Percentiles rank a stretch among this genome's conserved stretches.
Conservation (phyloP, 768 basidiomycete species). For the Zangia roseola region DNA sequence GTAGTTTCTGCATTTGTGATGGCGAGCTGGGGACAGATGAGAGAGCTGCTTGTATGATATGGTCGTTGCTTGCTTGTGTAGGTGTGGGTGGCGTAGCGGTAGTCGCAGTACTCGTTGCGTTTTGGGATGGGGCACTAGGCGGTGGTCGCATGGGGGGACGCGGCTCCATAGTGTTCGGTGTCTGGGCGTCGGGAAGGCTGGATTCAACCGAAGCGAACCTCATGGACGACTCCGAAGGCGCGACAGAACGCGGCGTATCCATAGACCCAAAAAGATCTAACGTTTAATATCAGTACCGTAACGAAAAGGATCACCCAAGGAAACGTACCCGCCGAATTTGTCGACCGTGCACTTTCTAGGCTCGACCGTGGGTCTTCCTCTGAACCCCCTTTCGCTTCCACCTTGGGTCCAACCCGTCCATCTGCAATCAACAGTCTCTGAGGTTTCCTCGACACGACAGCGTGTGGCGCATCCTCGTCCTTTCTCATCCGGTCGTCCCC, state of each 20-base stretch:
- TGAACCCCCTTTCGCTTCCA: slow-evolving; percentile 35
- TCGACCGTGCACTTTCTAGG: slow-evolving; percentile 25
- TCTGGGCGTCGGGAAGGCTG: slow-evolving; percentile 16
- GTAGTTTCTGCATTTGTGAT: slow-evolving; percentile 55
- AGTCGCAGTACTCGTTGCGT: slow-evolving; percentile 10
- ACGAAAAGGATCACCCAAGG: not conserved
- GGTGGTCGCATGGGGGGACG: slow-evolving; percentile 11
- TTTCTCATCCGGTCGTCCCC: slow-evolving; percentile 38
- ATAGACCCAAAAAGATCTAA: slow-evolving; percentile 43
- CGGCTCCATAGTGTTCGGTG: slow-evolving; percentile 12
- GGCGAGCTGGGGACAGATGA: slow-evolving; percentile 51
- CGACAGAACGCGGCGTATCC: slow-evolving; percentile 46
- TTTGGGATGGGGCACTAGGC: slow-evolving; percentile 11
- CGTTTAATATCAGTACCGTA: not conserved
- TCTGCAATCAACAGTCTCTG: slow-evolving; percentile 71
- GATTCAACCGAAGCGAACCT: slow-evolving; percentile 30
- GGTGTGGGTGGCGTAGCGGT: slow-evolving; percentile 9
- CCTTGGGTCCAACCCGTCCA: slow-evolving; percentile 36
- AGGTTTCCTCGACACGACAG: slow-evolving; percentile 49
- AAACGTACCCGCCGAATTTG: slow-evolving; percentile 13
- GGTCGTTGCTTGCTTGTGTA: slow-evolving; percentile 37
- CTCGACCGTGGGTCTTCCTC: slow-evolving; percentile 40
- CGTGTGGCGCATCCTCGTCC: slow-evolving; percentile 35
- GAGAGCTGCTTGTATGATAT: slow-evolving; percentile 48
- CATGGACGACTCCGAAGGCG: slow-evolving; percentile 32